A percentile compares a stretch with the other conserved stretches of the same genome.
These are phyloP conservation scores for Xylaria sp. DNA, from an alignment of 2,329 filamentous ascomycete species.

Conservation along the genomic window DNA sequence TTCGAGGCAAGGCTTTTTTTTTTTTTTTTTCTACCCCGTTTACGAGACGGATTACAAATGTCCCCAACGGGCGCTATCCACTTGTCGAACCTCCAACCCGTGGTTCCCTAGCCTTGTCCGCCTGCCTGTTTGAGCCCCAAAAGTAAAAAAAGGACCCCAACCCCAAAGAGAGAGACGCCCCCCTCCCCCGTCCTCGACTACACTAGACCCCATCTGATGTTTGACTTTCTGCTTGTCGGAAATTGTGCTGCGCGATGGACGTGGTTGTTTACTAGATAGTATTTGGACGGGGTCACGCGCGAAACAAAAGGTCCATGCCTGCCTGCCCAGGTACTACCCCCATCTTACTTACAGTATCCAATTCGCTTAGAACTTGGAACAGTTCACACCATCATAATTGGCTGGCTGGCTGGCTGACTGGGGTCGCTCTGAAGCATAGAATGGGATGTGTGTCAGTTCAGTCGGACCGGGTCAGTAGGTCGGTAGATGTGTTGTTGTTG, in stretches of 20 bases:
- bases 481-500: not conserved
- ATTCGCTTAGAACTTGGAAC: not conserved
- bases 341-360: not conserved
- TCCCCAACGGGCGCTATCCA: not conserved
- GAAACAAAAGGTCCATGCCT: not conserved
- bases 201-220: no score
- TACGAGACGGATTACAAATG: not conserved
- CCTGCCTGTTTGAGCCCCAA: not conserved
- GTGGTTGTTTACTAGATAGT: not conserved
- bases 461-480: not conserved
- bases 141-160: not conserved
- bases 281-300: slow-evolving; percentile 12
- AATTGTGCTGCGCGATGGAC: slow-evolving; percentile 3
- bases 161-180: not conserved
- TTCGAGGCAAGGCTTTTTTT: not conserved
- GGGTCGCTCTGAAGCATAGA: not conserved
- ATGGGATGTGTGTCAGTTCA: slow-evolving; percentile 3
- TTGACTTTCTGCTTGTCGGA: not conserved
- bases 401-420: not conserved
- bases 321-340: not conserved
- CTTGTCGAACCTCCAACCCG: not conserved
- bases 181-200: not conserved
- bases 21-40: not conserved
- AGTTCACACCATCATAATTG: slow-evolving; percentile 6
- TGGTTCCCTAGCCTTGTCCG: not conserved